Evolutionary conservation across 208 protist genomes (phyloP).

Genomic region (Vickermania spadyakhi): DNA sequence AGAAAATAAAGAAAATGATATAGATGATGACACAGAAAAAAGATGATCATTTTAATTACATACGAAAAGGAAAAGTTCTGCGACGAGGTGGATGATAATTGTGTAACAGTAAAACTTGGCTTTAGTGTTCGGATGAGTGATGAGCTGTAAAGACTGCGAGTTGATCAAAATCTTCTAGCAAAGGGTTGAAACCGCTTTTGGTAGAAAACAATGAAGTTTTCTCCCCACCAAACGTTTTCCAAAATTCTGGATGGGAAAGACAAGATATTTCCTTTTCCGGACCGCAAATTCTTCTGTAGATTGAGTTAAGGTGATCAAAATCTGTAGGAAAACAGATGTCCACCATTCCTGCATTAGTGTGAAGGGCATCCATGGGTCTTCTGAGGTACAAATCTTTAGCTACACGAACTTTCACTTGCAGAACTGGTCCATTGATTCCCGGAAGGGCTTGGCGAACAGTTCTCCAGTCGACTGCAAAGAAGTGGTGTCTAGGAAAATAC

Average conservation of each 20-base stretch:
- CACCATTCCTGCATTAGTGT: slow-evolving; percentile 73
- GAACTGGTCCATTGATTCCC: slow-evolving; percentile 65
- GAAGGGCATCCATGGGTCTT: slow-evolving; percentile 34
- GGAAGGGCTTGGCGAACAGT: slow-evolving; percentile 46
- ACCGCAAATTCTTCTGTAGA: slow-evolving; percentile 66
- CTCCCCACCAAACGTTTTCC: slow-evolving; percentile 65
- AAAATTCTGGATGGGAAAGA: slow-evolving; percentile 73
- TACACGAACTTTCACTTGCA: slow-evolving; percentile 76
- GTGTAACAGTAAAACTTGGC: no score
- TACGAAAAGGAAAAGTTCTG: no score
- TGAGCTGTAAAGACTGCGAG: slow-evolving; percentile 79
- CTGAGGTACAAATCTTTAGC: slow-evolving; percentile 73
- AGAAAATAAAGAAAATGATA: no score
- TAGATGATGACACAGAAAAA: no score
- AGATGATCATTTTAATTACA: no score
- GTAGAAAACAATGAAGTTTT: slow-evolving; percentile 80
- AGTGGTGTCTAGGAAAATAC: slow-evolving; percentile 79
- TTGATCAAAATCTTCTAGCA: slow-evolving; percentile 72
- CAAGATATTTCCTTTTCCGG: slow-evolving; percentile 50
- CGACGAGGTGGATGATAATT: no score
- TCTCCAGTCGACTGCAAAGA: slow-evolving; percentile 69
- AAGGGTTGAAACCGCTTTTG: slow-evolving; percentile 75
- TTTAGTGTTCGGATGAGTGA: slow-evolving; percentile 69
- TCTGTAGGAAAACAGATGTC: slow-evolving; percentile 87
- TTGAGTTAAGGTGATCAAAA: slow-evolving; percentile 55